These are phyloP conservation scores for Rhizopus sp. DNA, from an alignment of 371 early-diverging fungal species.

Conservation along the genomic window DNA sequence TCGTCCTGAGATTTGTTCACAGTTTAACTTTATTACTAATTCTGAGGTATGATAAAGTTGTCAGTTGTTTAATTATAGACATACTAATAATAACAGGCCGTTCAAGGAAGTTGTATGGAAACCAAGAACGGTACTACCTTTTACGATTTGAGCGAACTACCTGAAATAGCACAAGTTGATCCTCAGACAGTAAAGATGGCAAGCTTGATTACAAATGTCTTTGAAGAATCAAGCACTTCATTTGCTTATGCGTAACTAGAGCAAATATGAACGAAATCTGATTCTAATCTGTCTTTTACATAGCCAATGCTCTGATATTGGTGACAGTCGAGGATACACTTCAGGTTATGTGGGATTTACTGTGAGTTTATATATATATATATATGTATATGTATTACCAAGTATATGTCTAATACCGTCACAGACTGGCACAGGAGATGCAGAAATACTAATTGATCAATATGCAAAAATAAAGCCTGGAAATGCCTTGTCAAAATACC, in stretches of 20 bases:
- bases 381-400: background rate
- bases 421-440: constrained; percentile 57
- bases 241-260: constrained; percentile 38
- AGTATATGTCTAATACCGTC: background rate
- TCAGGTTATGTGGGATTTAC: constrained; percentile 60
- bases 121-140: constrained; percentile 32
- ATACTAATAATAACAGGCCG: constrained; percentile 6
- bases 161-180: constrained; percentile 17
- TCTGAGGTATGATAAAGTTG: constrained; percentile 11
- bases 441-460: constrained; percentile 39
- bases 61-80: background rate
- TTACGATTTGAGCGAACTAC: constrained; percentile 30
- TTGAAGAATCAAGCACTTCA: constrained; percentile 35
- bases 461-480: constrained; percentile 30
- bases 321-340: constrained; percentile 44
- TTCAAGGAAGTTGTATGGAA: constrained; percentile 21
- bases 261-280: background rate
- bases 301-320: constrained; percentile 37
- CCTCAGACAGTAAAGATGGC: constrained; percentile 22
- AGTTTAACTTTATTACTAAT: constrained; percentile 25
- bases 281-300: background rate
- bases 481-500: constrained; percentile 27
- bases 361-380: constrained; percentile 16
- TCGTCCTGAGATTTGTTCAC: constrained; percentile 13
- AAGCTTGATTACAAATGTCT: constrained; percentile 43